These are phyloP conservation scores for Falciphora oryzae DNA, from an alignment of 2,329 filamentous ascomycete genomes.

Conservation along the genomic window DNA sequence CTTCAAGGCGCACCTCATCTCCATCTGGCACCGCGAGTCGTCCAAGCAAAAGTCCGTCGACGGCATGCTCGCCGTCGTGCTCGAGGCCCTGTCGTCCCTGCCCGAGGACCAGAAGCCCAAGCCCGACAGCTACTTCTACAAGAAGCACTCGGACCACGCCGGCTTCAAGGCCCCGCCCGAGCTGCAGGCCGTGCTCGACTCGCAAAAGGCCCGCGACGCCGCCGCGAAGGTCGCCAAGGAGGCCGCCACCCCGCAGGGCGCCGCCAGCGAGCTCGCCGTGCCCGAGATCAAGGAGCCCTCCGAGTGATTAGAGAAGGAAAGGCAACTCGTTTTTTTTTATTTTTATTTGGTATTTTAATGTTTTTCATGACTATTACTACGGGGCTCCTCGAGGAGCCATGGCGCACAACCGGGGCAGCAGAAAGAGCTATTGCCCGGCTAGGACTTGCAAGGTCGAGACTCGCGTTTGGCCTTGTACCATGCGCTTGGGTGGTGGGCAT, in stretches of 20 bases:
- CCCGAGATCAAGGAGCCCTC: slow-evolving; percentile 11
- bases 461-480: no score
- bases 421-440: background rate
- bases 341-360: background rate
- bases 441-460: no score
- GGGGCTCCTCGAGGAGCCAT: background rate
- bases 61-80: slow-evolving; percentile 64
- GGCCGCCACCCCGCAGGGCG: slow-evolving; percentile 19
- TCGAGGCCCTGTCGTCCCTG: slow-evolving; percentile 52
- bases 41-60: slow-evolving; percentile 75
- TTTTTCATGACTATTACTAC: background rate
- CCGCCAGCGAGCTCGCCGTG: slow-evolving; percentile 10
- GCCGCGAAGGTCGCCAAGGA: slow-evolving; percentile 21
- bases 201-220: slow-evolving; percentile 43
- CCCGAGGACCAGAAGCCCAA: slow-evolving; percentile 68
- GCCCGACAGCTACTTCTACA: slow-evolving; percentile 72
- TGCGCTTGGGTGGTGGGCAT: no score
- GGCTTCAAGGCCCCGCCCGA: slow-evolving; percentile 66
- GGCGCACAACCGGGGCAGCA: background rate
- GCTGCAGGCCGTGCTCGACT: slow-evolving; percentile 52
- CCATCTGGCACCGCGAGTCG: slow-evolving; percentile 88
- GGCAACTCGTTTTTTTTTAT: background rate
- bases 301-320: background rate
- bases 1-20: slow-evolving; percentile 83
- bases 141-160: slow-evolving; percentile 82